phyloP scores from a whole-genome alignment of 352 stramenopile genomes.

The Phytophthora citrophthora region DNA sequence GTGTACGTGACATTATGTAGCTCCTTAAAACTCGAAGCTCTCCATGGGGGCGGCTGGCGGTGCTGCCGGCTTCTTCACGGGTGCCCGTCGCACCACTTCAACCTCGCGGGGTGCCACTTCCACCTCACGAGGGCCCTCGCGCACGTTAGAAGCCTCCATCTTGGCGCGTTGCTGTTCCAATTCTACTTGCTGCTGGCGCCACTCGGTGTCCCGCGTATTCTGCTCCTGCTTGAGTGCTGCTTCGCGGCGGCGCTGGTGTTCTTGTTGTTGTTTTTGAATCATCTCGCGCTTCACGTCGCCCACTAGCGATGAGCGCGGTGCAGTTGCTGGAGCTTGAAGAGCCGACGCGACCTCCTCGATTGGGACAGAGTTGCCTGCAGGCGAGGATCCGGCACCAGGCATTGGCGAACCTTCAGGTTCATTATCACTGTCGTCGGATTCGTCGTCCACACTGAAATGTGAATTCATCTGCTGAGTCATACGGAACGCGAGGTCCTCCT shows the following conservation, averaged over 20 bases:
- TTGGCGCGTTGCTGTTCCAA: conserved; percentile 38
- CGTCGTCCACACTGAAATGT: conserved; percentile 44
- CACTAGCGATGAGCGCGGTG: conserved; percentile 64
- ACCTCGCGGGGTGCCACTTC: conserved; percentile 47
- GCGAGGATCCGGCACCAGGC: conserved; percentile 1
- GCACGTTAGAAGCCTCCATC: conserved; percentile 27
- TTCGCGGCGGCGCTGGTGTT: conserved; percentile 71
- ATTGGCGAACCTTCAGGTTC: conserved; percentile 35
- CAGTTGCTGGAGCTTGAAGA: conserved; percentile 10
- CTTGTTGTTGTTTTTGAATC: conserved; percentile 67
- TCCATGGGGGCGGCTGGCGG: conserved; percentile 29
- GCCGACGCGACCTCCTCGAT: conserved; percentile 15
- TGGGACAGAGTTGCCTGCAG: conserved; percentile 12
- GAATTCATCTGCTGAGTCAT: conserved; percentile 48
- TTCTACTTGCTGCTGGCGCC: conserved; percentile 41
- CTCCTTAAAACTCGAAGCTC: conserved; percentile 52
- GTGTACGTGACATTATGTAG: conserved; percentile 21
- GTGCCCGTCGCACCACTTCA: conserved; percentile 49
- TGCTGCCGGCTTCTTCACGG: conserved; percentile 35
- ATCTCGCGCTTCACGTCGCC: conserved; percentile 72
- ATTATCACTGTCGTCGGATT: conserved; percentile 36
- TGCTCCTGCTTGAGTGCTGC: conserved; percentile 65
- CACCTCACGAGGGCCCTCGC: conserved; percentile 31
- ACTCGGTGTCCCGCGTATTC: conserved; percentile 20
- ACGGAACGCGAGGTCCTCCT: conserved; percentile 50